A percentile compares a stretch with the other conserved stretches of the same genome.
Evolutionary conservation across 768 basidiomycete genomes (phyloP).

Genomic region (Wakefieldia striispora): DNA sequence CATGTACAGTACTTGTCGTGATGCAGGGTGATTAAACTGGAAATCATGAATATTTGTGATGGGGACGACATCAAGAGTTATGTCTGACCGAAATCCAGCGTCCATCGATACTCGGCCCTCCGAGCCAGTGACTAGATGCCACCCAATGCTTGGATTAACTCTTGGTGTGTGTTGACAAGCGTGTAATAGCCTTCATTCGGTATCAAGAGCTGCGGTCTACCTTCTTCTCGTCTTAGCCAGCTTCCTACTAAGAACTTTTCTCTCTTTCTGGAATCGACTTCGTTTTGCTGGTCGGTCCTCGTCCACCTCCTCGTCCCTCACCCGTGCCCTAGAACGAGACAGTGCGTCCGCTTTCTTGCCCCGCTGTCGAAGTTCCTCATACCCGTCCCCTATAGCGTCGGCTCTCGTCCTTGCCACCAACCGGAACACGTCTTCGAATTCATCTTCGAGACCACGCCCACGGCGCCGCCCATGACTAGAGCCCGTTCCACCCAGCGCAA

Average conservation of each 20-base stretch:
- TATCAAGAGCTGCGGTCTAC: no score
- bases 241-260: constrained; percentile 35
- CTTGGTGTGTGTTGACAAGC: no score
- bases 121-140: no score
- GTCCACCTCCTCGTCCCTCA: constrained; percentile 29
- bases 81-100: no score
- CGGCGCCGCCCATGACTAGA: constrained; percentile 53
- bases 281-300: constrained; percentile 35
- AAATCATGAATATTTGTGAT: no score
- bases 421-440: constrained; percentile 77
- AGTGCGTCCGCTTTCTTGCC: constrained; percentile 64
- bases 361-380: constrained; percentile 72
- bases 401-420: constrained; percentile 49
- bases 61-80: no score
- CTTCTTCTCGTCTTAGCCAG: constrained; percentile 15
- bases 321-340: constrained; percentile 50
- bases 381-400: constrained; percentile 62
- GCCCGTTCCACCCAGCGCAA: constrained; percentile 77
- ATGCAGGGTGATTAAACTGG: no score
- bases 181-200: no score
- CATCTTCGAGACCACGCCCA: constrained; percentile 76
- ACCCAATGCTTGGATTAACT: no score
- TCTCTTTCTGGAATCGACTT: constrained; percentile 44
- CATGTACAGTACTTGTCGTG: no score
- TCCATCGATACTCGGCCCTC: no score